Evolutionary conservation across 257 asterid genomes (phyloP), one percentile per base, ranked within the genome.

Genomic region (Solanum lycopersicoides): DNA sequence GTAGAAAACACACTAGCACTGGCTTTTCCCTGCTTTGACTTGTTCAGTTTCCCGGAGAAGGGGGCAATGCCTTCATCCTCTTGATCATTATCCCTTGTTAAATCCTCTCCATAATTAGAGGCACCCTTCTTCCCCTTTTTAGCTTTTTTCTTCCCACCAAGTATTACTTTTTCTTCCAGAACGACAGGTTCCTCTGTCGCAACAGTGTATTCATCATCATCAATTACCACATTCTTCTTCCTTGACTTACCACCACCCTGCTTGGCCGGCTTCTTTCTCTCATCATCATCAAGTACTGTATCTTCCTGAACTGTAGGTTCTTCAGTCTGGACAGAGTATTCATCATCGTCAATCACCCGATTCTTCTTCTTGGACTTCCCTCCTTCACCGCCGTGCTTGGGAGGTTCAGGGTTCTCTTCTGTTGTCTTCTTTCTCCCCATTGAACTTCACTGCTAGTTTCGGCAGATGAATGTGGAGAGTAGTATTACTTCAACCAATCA

Each of bases 401-500:
- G 30, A 41, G 80, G 28, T 4, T 91, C 90, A 47, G 89, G 90
- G 34, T 47, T 83, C 88, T 94, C 98, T 83, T 94, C 71, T 63
- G 71, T 63, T 63, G 93, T 28, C 91, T 94, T 97, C 95, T 97
- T 97, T 90, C 93, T 92, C 89, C 98, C 99, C 99, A 96, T 96
- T 79, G 45, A 87, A 87, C 63, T 47, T 28, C 32, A 35, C 69
- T 59, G 3, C 90, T 50, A 42, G 80, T 88, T 83, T 90, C 94
- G 16, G 90, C 94, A 79, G 83, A 91, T 88, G 83, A 18, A 16
- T 5, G 23, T 7, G n/a, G 30, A 28, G 30, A 28, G 30, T 14
- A 25, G 60, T 44, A 14, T 25, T 44, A 42, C 4, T 77, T 45
- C 25, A 77, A 20, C 28, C 5, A 45, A 77, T 25, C 20, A 34